These are phyloP conservation scores for Fusarium sp. DNA, from an alignment of 2,329 filamentous ascomycete genomes.

Conservation along the genomic window DNA sequence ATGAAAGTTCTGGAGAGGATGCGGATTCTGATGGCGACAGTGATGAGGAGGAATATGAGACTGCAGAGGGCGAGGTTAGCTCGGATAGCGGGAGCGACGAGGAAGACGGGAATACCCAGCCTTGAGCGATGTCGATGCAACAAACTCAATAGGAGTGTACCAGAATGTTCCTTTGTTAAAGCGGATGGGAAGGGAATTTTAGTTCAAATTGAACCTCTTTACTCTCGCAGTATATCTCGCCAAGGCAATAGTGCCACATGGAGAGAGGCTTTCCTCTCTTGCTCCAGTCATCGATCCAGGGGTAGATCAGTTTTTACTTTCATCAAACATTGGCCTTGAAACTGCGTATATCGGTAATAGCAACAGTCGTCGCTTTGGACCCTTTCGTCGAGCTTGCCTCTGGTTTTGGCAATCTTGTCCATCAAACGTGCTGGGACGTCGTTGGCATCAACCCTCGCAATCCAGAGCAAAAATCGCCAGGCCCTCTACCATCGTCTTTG, in stretches of 20 bases:
- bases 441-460: conserved; percentile 57
- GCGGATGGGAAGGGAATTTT: not conserved
- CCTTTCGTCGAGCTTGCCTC: not conserved
- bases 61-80: not conserved
- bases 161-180: not conserved
- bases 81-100: not conserved
- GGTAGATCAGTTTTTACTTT: not conserved
- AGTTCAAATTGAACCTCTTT: not conserved
- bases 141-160: not conserved
- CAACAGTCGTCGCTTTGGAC: not conserved
- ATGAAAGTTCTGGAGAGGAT: not conserved
- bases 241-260: not conserved
- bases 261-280: not conserved
- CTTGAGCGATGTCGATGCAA: not conserved
- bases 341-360: not conserved
- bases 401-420: not conserved
- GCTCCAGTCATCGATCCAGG: not conserved
- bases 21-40: not conserved
- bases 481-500: conserved; percentile 58
- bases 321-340: not conserved
- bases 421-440: conserved; percentile 50
- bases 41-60: not conserved
- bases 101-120: not conserved
- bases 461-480: conserved; percentile 63
- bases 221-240: not conserved